These are phyloP conservation scores for Magnaporthiopsis incrustans DNA, from an alignment of 2,329 filamentous ascomycete genomes.

Conservation along the genomic window DNA sequence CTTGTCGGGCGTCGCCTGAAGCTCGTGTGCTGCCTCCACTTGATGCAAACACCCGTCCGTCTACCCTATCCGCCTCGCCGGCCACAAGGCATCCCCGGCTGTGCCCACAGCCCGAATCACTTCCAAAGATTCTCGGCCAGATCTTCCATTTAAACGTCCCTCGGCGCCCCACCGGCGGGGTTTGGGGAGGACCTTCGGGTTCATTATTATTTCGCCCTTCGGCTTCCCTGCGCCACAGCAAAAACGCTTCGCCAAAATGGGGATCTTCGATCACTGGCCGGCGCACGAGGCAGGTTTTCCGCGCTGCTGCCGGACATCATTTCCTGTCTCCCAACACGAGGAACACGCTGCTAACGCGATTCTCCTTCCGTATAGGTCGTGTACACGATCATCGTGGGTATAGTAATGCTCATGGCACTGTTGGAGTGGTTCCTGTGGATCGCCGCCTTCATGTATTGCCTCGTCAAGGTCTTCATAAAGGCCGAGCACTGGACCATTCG, in stretches of 20 bases:
- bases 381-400: conserved; percentile 72
- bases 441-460: conserved; percentile 85
- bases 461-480: conserved; percentile 81
- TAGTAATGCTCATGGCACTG: conserved; percentile 74
- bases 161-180: no score
- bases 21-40: no score
- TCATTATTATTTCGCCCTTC: background rate
- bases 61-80: no score
- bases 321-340: background rate
- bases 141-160: no score
- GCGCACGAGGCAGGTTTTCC: conserved; percentile 34
- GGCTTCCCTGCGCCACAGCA: background rate
- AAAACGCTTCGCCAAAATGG: conserved; percentile 4
- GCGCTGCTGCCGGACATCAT: background rate
- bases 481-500: conserved; percentile 81
- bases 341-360: background rate
- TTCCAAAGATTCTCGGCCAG: no score
- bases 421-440: conserved; percentile 95
- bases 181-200: no score
- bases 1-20: no score
- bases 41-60: no score
- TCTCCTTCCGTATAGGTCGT: conserved; percentile 54
- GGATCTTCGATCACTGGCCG: conserved; percentile 33
- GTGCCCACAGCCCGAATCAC: no score
- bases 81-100: background rate